Evolutionary conservation across 2,329 filamentous ascomycete genomes (phyloP).

Genomic region (Lachnum nothofagi): DNA sequence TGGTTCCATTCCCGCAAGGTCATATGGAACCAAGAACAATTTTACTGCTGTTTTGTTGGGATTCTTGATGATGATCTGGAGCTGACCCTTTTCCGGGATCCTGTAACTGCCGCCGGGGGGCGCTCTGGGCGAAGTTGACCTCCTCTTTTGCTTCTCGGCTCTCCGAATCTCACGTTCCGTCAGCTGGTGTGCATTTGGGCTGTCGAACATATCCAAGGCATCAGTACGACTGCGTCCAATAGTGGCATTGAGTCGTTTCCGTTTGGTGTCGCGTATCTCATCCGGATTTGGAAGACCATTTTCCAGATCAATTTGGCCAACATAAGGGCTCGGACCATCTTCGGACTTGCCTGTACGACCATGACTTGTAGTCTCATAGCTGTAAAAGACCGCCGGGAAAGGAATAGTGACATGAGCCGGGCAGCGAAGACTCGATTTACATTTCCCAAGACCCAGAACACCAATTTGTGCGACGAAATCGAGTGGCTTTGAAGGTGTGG

Average conservation of each 20-base stretch:
- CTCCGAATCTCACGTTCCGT: slow-evolving; percentile 39
- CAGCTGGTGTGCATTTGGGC: slow-evolving; percentile 13
- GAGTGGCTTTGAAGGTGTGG: slow-evolving; percentile 83
- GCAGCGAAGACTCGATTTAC: slow-evolving; percentile 77
- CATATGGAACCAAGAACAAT: slow-evolving; percentile 88
- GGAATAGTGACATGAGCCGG: slow-evolving; percentile 85
- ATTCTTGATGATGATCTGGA: slow-evolving; percentile 97
- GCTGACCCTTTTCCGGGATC: slow-evolving; percentile 86
- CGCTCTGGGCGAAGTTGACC: slow-evolving; percentile 55
- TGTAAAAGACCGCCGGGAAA: slow-evolving; percentile 95
- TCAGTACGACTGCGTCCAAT: slow-evolving; percentile 15
- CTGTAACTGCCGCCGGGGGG: slow-evolving; percentile 87
- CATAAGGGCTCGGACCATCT: slow-evolving; percentile 91
- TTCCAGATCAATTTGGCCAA: slow-evolving; percentile 86
- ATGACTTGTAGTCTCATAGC: slow-evolving; percentile 66
- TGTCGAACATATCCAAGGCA: slow-evolving; percentile 25
- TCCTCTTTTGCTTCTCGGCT: slow-evolving; percentile 54
- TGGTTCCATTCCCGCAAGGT: slow-evolving; percentile 84
- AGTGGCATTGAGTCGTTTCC: slow-evolving; percentile 31
- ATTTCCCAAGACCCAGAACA: slow-evolving; percentile 82
- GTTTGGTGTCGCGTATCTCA: slow-evolving; percentile 38
- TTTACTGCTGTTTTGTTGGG: slow-evolving; percentile 98
- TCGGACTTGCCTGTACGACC: slow-evolving; percentile 57
- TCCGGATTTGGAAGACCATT: slow-evolving; percentile 60
- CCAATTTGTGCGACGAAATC: slow-evolving; percentile 95